Evolutionary conservation across 2,329 filamentous ascomycete species (phyloP), one percentile per base, ranked within the genome.

Genomic region (Talaromyces sp.): DNA sequence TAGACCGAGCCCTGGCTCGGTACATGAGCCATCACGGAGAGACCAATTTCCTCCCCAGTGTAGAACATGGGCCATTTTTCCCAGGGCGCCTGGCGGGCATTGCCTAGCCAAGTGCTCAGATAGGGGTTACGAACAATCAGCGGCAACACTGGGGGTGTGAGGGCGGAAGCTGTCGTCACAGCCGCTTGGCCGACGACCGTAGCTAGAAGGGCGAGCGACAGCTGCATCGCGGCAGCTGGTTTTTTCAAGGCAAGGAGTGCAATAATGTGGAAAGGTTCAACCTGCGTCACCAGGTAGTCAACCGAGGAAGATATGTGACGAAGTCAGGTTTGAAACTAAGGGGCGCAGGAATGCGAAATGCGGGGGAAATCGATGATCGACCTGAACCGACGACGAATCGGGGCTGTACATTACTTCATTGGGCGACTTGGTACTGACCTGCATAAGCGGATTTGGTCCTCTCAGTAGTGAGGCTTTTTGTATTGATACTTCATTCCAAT

Each of bases 1-100:
- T 85, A 89, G 4, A 86, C 82, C 24, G 77, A 77, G 46, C 78
- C 77, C n/a, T 82, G 78, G 30, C 81, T 78, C 2, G 85, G 83
- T 11, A 87, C 75, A 20, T 82, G 80, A 35, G 84, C 86, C 54
- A 89, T 77, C 45, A 89, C 72, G 6, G 82, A 81, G 58, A 89
- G 81, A 39, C 86, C 86, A 51, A 88, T 71, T 75, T 87, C 80
- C 64, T 85, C 79, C 30, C 89, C 88, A 6, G 87, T 89, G 80
- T 86, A 92, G 70, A 92, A 91, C 70, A 93, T 93, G 20, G 91
- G 91, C 91, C 91, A 96, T 73, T 84, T 82, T 49, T 85, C 82
- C 90, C 90, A 95, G 2, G 91, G 91, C 41, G 81, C 80, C 51
- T 87, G 82, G 61, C 91, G 82, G 36, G 90, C 89, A 90, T 76